Evolutionary conservation across 1,284 basidiomycete genomes (phyloP).

Genomic region (Boletus chippewaensis): DNA sequence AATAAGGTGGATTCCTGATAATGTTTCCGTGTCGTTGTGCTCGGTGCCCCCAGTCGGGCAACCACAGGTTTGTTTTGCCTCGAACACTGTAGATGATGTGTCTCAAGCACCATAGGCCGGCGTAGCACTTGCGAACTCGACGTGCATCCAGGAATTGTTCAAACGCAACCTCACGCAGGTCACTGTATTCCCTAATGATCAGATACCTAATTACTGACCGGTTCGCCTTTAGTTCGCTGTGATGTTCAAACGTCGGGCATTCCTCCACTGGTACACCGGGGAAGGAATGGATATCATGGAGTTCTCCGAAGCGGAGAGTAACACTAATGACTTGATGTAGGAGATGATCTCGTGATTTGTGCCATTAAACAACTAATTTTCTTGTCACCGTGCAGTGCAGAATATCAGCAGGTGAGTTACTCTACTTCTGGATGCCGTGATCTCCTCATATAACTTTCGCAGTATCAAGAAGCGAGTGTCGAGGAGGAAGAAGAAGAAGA

Average conservation of each 20-base stretch:
- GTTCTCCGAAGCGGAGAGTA: conserved; percentile 86
- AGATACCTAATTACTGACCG: conserved; percentile 13
- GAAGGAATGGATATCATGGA: conserved; percentile 93
- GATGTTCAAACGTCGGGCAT: conserved; percentile 83
- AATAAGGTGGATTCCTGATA: conserved; percentile 77
- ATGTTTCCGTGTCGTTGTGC: conserved; percentile 74
- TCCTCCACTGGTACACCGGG: conserved; percentile 87
- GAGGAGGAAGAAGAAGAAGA: conserved; percentile 23
- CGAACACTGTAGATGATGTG: background rate
- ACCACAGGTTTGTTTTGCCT: conserved; percentile 43
- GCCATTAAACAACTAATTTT: conserved; percentile 3
- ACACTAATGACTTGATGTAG: conserved; percentile 74
- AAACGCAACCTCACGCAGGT: conserved; percentile 69
- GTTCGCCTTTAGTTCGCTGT: conserved; percentile 51
- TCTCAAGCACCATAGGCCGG: conserved; percentile 45
- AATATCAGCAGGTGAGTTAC: conserved; percentile 28
- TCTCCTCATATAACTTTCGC: background rate
- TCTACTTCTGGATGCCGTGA: background rate
- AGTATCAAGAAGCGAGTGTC: conserved; percentile 28
- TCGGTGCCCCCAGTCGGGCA: conserved; percentile 81
- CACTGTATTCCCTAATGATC: background rate
- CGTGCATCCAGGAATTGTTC: conserved; percentile 87
- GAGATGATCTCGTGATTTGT: conserved; percentile 23
- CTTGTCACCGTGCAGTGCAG: conserved; percentile 17
- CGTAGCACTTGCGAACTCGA: conserved; percentile 79